A percentile compares a stretch with the other conserved stretches of the same genome.
phyloP scores from a whole-genome alignment of 164 flowering plant genomes.

The Stephania japonica region DNA sequence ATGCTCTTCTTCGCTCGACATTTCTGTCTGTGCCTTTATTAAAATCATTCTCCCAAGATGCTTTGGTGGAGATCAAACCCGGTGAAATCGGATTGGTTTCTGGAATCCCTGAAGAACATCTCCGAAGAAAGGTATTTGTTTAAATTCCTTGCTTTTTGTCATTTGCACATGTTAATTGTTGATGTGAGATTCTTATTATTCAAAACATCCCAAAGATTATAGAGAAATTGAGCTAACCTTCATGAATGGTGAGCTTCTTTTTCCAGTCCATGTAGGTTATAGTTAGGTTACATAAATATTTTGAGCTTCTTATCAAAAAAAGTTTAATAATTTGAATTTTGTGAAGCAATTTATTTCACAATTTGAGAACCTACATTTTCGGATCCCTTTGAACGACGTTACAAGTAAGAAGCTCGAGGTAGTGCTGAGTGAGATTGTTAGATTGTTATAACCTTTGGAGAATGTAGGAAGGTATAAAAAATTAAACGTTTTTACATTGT shows the following conservation, averaged over 20 bases:
- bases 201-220: neutral
- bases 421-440: neutral
- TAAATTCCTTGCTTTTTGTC: neutral
- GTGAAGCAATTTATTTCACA: neutral
- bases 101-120: conserved; percentile 66
- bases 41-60: conserved; percentile 42
- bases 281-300: neutral
- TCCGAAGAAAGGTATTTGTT: conserved; percentile 40
- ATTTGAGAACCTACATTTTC: neutral
- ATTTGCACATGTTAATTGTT: neutral
- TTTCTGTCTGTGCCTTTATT: neutral
- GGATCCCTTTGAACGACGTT: neutral
- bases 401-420: neutral
- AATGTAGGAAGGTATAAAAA: neutral
- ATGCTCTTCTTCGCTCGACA: conserved; percentile 2
- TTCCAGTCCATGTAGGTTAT: neutral
- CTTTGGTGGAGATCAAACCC: conserved; percentile 48
- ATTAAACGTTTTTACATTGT: neutral
- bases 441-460: neutral
- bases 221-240: neutral
- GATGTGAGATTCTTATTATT: neutral
- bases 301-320: neutral
- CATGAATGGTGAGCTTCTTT: neutral
- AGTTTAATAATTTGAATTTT: neutral
- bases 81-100: conserved; percentile 68